Percentiles rank a stretch among this genome's conserved stretches.
Conservation (phyloP, 176 grass and related monocot genomes). For the Juncus effusus region DNA sequence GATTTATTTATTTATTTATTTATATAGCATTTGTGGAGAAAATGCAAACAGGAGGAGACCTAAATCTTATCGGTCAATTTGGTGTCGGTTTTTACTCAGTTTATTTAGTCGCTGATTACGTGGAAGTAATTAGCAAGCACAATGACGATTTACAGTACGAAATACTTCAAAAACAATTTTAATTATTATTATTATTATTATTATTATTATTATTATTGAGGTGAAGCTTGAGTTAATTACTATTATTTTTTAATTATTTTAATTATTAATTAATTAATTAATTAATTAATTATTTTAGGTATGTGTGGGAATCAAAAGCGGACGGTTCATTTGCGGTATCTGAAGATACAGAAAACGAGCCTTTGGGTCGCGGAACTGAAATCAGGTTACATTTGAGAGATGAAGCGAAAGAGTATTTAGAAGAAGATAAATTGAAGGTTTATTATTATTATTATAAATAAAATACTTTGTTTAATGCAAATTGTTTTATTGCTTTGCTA, state of each 20-base stretch:
- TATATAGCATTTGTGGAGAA: slow-evolving; percentile 90
- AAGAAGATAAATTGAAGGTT: slow-evolving; percentile 94
- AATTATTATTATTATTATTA: neutral
- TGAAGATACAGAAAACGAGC: slow-evolving; percentile 93
- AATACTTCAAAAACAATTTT: neutral
- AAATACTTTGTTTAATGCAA: slow-evolving; percentile 8
- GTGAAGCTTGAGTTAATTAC: neutral
- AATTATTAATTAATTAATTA: neutral
- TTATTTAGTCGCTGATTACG: slow-evolving; percentile 94
- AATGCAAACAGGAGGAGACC: slow-evolving; percentile 85
- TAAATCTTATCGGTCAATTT: slow-evolving; percentile 42
- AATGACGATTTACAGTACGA: slow-evolving; percentile 98
- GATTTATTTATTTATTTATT: too few species aligned
- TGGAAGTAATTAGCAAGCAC: slow-evolving; percentile 99
- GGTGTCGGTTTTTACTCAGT: slow-evolving; percentile 85
- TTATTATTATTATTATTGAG: neutral
- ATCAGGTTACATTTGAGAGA: slow-evolving; percentile 91
- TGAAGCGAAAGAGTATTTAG: slow-evolving; percentile 91
- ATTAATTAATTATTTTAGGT: slow-evolving; percentile 34
- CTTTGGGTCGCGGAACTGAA: slow-evolving; percentile 92
- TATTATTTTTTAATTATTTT: neutral
- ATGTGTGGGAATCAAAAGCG: slow-evolving; percentile 95
- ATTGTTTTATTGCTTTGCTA: slow-evolving; percentile 8
- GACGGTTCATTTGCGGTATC: slow-evolving; percentile 94
- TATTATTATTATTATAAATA: neutral